Evolutionary conservation across 2,329 filamentous ascomycete genomes (phyloP), one percentile per base, ranked within the genome.

Genomic region (Aspergillus eucalypticola): DNA sequence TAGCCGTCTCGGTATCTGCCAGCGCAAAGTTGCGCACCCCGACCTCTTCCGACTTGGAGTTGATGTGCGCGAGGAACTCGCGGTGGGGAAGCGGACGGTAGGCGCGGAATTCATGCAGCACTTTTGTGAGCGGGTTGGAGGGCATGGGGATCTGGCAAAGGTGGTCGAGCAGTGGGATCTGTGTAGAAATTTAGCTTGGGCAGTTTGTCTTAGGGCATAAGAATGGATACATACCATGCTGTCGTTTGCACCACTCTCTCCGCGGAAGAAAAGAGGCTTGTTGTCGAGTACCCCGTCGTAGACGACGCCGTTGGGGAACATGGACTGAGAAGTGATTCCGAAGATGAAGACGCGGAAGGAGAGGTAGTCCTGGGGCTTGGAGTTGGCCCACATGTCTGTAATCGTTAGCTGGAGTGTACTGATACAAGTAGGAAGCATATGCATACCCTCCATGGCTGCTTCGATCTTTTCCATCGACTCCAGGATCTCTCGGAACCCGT

Each of bases 281-380:
- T 77, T 74, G 61, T 89, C 86, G 65, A 88, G 88, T 62, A 94
- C 85, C 8, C 92, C 92, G 74, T 96, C 90, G 75, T 97, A 97
- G 50, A 96, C 78, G 7, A 97, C 94, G 8, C 94, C 94, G 64
- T 93, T 82, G 8, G 93, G 93, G 77, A 97, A 97, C 92, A 97
- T 96, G 70, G 87, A 89, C 78, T 97, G 93, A 51, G 86, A 90
- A 1, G 92, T 96, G 77, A 97, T 96, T 68, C 94, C 94, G 72
- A 96, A 96, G 79, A 97, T 97, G 81, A 97, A 97, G 10, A 94
- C 96, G 42, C 93, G 90, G 85, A 96, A 97, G 67, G 86, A 89
- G 60, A 90, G 91, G 79, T 97, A 97, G 66, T 92, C 86, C 17
- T 84, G 83, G 2, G 93, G 93, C 68, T 90, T 90, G 58, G 90